Conservation (phyloP, 176 grass and related monocot genomes). For the Zoysia japonica region DNA sequence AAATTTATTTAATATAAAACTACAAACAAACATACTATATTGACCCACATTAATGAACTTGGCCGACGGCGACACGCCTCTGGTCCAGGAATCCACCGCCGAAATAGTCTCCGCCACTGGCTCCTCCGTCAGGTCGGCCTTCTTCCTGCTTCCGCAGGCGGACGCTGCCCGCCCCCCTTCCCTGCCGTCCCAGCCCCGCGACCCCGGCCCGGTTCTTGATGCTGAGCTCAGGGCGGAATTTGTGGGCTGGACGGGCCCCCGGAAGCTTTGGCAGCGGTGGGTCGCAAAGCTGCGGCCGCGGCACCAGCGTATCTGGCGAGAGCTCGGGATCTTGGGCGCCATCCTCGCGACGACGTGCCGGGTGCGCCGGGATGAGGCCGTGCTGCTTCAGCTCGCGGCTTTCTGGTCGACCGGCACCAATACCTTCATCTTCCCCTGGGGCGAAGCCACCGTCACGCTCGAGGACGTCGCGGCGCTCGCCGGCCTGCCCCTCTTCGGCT, state of each 20-base stretch:
- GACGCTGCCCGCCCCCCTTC: not conserved
- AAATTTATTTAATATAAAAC: no score
- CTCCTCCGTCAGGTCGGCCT: not conserved
- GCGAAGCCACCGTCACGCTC: slow-evolving; percentile 55
- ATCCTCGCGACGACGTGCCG: slow-evolving; percentile 35
- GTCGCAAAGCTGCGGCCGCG: slow-evolving; percentile 47
- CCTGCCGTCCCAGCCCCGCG: not conserved
- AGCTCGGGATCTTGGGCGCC: slow-evolving; percentile 41
- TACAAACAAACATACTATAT: no score
- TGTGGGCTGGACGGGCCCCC: slow-evolving; percentile 40
- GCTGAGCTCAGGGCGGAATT: slow-evolving; percentile 22
- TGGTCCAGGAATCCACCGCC: slow-evolving; percentile 1
- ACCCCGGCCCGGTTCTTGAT: not conserved
- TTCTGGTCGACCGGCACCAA: slow-evolving; percentile 49
- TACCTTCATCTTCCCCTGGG: slow-evolving; percentile 62
- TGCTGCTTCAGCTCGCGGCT: slow-evolving; percentile 33
- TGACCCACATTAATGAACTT: not conserved
- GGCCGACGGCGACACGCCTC: not conserved
- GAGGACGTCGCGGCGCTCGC: slow-evolving; percentile 47
- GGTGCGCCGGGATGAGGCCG: slow-evolving; percentile 12
- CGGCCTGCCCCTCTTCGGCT: slow-evolving; percentile 38
- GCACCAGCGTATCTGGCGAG: slow-evolving; percentile 38
- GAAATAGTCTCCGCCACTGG: not conserved
- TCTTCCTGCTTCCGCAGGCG: slow-evolving; percentile 30
- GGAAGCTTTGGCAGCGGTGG: slow-evolving; percentile 37